Conservation (phyloP, 202 grass and related monocot species). For the Cymbopogon flexuosus region DNA sequence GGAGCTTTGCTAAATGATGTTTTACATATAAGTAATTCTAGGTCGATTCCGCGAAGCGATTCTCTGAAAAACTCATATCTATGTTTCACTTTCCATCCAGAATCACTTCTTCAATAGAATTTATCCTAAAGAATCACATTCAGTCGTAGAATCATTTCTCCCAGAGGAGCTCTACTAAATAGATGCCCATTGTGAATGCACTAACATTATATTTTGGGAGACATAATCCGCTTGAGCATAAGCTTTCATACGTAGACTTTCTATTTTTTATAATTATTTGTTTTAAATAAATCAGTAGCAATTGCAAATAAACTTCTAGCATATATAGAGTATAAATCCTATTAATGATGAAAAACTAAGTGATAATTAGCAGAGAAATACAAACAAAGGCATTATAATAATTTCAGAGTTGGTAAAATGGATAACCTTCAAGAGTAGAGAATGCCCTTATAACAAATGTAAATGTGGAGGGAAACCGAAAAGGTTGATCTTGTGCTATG, state of each 20-base stretch:
- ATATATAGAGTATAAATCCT: neutral
- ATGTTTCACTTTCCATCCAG: neutral
- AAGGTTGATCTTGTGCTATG: conserved; percentile 85
- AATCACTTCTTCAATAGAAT: neutral
- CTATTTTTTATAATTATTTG: neutral
- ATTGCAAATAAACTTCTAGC: neutral
- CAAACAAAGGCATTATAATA: neutral
- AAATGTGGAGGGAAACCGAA: conserved; percentile 92
- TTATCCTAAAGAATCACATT: neutral
- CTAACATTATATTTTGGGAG: neutral
- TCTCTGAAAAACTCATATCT: neutral
- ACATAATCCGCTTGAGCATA: conserved; percentile 16
- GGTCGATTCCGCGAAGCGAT: neutral
- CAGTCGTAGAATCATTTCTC: neutral
- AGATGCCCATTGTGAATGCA: neutral
- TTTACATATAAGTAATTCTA: neutral
- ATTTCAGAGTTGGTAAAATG: neutral
- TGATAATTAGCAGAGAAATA: conserved; percentile 11
- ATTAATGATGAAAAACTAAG: neutral
- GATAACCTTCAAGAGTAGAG: conserved; percentile 87
- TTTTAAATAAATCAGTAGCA: conserved; percentile 12
- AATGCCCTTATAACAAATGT: conserved; percentile 93
- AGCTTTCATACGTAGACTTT: neutral
- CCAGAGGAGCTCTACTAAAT: neutral
- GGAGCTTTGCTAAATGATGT: neutral